Evolutionary conservation across 805 yeast species (phyloP).

Genomic region (Saturnispora zaruensis): DNA sequence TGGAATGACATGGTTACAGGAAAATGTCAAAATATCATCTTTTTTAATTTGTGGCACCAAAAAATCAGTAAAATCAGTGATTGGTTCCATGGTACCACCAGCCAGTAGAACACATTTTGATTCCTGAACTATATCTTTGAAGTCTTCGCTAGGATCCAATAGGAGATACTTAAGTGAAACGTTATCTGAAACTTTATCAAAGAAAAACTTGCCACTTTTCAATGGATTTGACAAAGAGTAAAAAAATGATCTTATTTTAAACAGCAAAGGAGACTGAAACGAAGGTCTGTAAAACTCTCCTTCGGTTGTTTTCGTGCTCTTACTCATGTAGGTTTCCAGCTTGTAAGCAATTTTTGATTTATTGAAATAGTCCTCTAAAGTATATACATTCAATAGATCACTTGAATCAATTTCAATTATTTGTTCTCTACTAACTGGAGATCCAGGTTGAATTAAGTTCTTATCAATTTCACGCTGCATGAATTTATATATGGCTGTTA

Average conservation of each 20-base stretch:
- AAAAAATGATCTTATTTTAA: conserved; percentile 58
- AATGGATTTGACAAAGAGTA: conserved; percentile 63
- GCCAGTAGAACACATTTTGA: conserved; percentile 69
- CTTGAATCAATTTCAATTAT: conserved; percentile 53
- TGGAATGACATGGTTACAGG: conserved; percentile 84
- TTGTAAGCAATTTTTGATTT: conserved; percentile 76
- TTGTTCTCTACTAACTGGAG: conserved; percentile 40
- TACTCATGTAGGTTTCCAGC: conserved; percentile 59
- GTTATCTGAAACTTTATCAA: conserved; percentile 34
- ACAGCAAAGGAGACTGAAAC: conserved; percentile 44
- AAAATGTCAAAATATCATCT: conserved; percentile 41
- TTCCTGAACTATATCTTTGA: conserved; percentile 55
- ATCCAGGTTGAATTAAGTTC: conserved; percentile 37
- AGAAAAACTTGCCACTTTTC: conserved; percentile 67
- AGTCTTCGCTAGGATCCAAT: conserved; percentile 68
- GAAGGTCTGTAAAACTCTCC: conserved; percentile 10
- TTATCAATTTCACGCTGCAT: conserved; percentile 19
- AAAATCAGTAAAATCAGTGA: conserved; percentile 56
- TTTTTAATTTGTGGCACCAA: conserved; percentile 50
- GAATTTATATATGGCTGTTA: conserved; percentile 43
- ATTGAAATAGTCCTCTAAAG: conserved; percentile 53
- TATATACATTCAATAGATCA: conserved; percentile 63
- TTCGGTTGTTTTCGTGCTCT: conserved; percentile 5
- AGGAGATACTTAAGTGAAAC: conserved; percentile 55
- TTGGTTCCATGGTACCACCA: conserved; percentile 95